Evolutionary conservation across 768 basidiomycete species (phyloP).

Genomic region (Hortiboletus flavorubellus): DNA sequence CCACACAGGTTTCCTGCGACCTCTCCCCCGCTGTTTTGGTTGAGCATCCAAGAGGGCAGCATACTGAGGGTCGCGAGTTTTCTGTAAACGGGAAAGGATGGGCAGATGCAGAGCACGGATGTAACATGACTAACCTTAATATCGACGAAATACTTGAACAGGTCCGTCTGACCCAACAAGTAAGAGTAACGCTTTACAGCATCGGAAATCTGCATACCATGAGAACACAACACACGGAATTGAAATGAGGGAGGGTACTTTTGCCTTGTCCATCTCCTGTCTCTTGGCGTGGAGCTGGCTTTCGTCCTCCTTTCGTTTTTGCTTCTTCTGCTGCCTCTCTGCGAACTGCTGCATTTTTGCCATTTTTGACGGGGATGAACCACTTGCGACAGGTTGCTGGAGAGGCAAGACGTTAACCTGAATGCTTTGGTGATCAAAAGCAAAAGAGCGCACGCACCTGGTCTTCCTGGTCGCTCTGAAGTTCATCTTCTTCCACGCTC

Average conservation of each 20-base stretch:
- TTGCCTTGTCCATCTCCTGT: conserved; percentile 85
- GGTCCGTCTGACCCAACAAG: conserved; percentile 95
- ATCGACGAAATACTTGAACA: conserved; percentile 98
- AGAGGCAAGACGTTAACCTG: not conserved
- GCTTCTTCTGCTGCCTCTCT: conserved; percentile 43
- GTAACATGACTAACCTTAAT: conserved; percentile 63
- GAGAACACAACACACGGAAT: conserved; percentile 4
- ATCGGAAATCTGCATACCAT: conserved; percentile 65
- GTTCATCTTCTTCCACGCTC: conserved; percentile 59
- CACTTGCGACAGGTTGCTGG: conserved; percentile 20
- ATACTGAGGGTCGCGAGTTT: conserved; percentile 89
- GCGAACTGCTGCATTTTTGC: conserved; percentile 37
- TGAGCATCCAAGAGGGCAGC: conserved; percentile 86
- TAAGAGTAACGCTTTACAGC: conserved; percentile 97
- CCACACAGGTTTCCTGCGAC: conserved; percentile 77
- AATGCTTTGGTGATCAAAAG: conserved; percentile 2
- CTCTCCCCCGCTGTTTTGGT: conserved; percentile 79
- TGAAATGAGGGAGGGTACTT: conserved; percentile 43
- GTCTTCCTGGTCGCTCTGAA: conserved; percentile 52
- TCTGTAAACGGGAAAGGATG: conserved; percentile 39
- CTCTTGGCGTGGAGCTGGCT: conserved; percentile 66
- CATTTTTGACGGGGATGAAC: conserved; percentile 30
- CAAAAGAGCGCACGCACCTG: conserved; percentile 20
- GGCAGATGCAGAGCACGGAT: not conserved
- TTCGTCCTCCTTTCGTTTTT: conserved; percentile 65